phyloP scores from a whole-genome alignment of 805 yeast species.

The Yamadazyma insecticola region DNA sequence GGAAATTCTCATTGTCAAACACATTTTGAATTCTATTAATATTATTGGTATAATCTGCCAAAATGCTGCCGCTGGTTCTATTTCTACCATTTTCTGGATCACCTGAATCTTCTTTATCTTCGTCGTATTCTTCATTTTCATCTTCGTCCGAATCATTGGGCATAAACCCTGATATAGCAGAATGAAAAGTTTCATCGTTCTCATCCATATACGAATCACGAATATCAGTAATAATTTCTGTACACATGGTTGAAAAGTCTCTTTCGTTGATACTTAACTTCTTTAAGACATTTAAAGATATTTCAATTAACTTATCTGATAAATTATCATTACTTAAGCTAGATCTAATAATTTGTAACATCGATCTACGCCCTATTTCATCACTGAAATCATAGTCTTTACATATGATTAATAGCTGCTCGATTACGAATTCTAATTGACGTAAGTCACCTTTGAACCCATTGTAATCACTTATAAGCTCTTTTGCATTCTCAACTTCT shows the following conservation, averaged over 20 bases:
- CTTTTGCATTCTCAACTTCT: slow-evolving; percentile 14
- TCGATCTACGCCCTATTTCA: slow-evolving; percentile 81
- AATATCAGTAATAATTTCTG: slow-evolving; percentile 83
- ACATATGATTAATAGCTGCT: slow-evolving; percentile 66
- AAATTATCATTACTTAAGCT: slow-evolving; percentile 56
- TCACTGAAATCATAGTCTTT: slow-evolving; percentile 80
- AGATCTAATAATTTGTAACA: slow-evolving; percentile 47
- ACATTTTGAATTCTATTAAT: slow-evolving; percentile 12
- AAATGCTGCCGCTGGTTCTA: no score
- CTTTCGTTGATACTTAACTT: slow-evolving; percentile 72
- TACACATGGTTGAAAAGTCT: slow-evolving; percentile 77
- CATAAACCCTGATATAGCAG: slow-evolving; percentile 38
- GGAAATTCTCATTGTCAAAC: slow-evolving; percentile 11
- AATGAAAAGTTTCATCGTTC: slow-evolving; percentile 43
- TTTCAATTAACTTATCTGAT: slow-evolving; percentile 48
- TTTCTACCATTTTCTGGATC: slow-evolving; percentile 15
- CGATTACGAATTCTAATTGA: slow-evolving; percentile 68
- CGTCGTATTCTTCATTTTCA: slow-evolving; percentile 16
- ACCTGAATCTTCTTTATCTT: slow-evolving; percentile 13
- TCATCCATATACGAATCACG: slow-evolving; percentile 59
- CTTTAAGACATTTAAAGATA: slow-evolving; percentile 60
- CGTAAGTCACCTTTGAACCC: slow-evolving; percentile 38
- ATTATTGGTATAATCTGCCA: slow-evolving; percentile 14
- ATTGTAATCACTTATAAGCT: slow-evolving; percentile 13
- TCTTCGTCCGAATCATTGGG: slow-evolving; percentile 15